A percentile compares a stretch with the other conserved stretches of the same genome.
Evolutionary conservation across 345 rosid species (phyloP).

Genomic region (Cardamine chenopodiifolia): DNA sequence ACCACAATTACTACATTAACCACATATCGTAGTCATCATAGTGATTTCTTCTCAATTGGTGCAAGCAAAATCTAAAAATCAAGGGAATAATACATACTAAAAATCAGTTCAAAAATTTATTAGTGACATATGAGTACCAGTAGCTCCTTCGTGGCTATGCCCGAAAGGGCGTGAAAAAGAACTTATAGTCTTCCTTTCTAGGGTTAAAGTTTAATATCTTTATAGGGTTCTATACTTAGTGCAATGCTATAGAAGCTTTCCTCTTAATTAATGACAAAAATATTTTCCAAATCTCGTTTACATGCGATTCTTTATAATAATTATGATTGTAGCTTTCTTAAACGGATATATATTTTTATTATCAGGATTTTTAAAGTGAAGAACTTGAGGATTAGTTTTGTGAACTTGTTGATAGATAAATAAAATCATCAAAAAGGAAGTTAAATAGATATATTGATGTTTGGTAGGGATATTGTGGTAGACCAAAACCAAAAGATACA

Average conservation of each 20-base stretch:
- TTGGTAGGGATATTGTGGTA: neutral
- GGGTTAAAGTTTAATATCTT: conserved; percentile 20
- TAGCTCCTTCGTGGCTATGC: conserved; percentile 17
- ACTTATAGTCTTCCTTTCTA: conserved; percentile 12
- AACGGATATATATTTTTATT: too few relatives aligned
- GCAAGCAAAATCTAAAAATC: neutral
- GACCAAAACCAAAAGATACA: neutral
- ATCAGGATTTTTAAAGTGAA: neutral
- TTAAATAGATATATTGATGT: neutral
- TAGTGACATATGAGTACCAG: neutral
- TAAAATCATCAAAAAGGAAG: neutral
- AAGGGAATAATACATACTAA: neutral
- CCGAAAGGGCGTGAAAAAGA: conserved; percentile 12
- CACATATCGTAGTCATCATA: neutral
- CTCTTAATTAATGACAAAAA: neutral
- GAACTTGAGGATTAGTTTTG: neutral
- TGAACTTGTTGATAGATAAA: neutral
- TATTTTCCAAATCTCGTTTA: too few relatives aligned
- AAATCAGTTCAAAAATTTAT: neutral
- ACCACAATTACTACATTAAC: neutral
- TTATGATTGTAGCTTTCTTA: too few relatives aligned
- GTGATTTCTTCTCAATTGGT: neutral
- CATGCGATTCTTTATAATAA: too few relatives aligned
- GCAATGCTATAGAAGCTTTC: conserved; percentile 3
- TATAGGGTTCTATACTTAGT: conserved; percentile 18